Percentiles rank a stretch among this genome's conserved stretches.
Conservation (phyloP, 345 rosid genomes). For the Cochlearia excelsa region DNA sequence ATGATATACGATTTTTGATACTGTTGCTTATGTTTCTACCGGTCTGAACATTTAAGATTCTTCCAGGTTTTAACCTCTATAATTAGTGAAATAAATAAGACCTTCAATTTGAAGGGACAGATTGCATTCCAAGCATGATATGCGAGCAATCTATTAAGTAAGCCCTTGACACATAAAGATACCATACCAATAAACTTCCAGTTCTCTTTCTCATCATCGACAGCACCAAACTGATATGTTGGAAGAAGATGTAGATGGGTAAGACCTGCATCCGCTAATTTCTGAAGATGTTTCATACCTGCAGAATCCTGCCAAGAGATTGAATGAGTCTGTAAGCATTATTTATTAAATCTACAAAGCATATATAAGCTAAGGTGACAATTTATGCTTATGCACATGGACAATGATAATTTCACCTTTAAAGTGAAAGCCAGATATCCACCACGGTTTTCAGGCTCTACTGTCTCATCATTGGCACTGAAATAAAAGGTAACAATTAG, state of each 20-base stretch:
- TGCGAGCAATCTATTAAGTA: constrained; percentile 4
- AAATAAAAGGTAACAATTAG: constrained; percentile 30
- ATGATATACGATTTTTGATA: constrained; percentile 7
- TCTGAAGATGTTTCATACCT: constrained; percentile 70
- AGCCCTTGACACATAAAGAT: constrained; percentile 21
- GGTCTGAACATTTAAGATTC: constrained; percentile 1
- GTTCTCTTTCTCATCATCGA: constrained; percentile 75
- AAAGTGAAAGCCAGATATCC: constrained; percentile 81
- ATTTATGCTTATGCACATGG: constrained; percentile 14
- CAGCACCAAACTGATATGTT: constrained; percentile 79
- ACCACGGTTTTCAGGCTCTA: constrained; percentile 58
- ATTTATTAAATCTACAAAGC: too few species aligned
- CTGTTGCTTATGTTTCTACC: constrained; percentile 5
- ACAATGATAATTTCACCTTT: constrained; percentile 49
- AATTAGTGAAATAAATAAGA: constrained; percentile 15
- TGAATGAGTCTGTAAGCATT: not conserved
- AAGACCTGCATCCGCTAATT: constrained; percentile 80
- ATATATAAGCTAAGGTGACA: constrained; percentile 7
- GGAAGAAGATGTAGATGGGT: constrained; percentile 91
- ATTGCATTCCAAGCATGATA: not conserved
- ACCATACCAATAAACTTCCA: constrained; percentile 78
- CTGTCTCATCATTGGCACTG: constrained; percentile 68
- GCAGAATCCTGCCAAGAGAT: constrained; percentile 65
- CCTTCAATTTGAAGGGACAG: not conserved
- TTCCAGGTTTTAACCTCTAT: constrained; percentile 6